Base-by-base conservation (phyloP, 306 rosid genomes). In the Cicer cuneatum region DNA sequence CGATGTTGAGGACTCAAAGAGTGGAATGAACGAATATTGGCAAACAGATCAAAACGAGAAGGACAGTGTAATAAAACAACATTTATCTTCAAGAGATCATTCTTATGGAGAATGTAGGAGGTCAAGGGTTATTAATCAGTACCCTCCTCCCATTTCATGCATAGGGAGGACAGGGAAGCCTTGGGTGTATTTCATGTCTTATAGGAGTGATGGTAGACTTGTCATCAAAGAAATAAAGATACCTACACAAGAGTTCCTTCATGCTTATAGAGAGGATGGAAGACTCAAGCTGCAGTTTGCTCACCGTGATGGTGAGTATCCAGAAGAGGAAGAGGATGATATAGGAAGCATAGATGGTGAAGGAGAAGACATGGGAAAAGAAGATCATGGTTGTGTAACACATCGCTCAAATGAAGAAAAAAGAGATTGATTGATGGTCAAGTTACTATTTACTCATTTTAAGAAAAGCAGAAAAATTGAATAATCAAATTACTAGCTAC, bases 111-210 rank as follows among this genome's bases (percentile, higher is more conserved):
- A 84, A 77, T 78, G 77, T 33, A 84, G 80, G 74, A 89, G 84
- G 75, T 67, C 83, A 79, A 75, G 82, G 75, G 85, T 68, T 2
- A 62, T 68, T 2, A 62, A 10, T 64, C 76, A 73, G 66, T 93
- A 85, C 76, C 98, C 98, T 79, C 98, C 98, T n/a, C 98, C 98
- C 0, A 91, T 93, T 75, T 89, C 97, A 48, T 42, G 91, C 80
- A 88, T 93, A 75, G 87, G 97, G 48, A 84, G 84, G 69, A 86
- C 46, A 12, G 96, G 98, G 18, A 90, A 86, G 86, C 97, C 98
- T 73, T 79, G 86, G 86, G 91, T 91, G 66, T 86, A 75, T 64
- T 91, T 89, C 68, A 89, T 69, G 80, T 89, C 97, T 12, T 89
- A 83, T 24, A 88, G 98, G 48, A 68, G 83, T 15, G 72, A 91